Conservation (phyloP, 169 alveolate genomes). For the Plasmodium billcollinsi region DNA sequence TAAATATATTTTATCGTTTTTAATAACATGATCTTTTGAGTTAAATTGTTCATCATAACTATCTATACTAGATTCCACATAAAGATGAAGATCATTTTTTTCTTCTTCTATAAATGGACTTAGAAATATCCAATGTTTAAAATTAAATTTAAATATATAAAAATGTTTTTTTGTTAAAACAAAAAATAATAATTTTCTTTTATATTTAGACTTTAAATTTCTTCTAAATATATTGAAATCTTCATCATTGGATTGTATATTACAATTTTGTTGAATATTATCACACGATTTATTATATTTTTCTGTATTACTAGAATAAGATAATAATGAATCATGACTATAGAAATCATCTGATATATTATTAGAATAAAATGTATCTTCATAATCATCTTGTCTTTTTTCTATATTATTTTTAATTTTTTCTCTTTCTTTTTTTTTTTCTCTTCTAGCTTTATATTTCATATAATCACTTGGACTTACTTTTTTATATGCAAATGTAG, state of each 20-base stretch:
- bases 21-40: slow-evolving; percentile 13
- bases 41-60: slow-evolving; percentile 30
- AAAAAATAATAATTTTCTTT: slow-evolving; percentile 43
- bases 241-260: slow-evolving; percentile 31
- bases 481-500: slow-evolving; percentile 70
- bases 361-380: slow-evolving; percentile 15
- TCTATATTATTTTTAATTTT: not conserved
- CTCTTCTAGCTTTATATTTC: not conserved
- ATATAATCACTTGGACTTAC: slow-evolving; percentile 4
- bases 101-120: slow-evolving; percentile 75
- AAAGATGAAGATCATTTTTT: slow-evolving; percentile 62
- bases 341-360: not conserved
- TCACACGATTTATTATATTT: not conserved
- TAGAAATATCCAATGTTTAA: slow-evolving; percentile 67
- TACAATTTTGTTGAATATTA: not conserved
- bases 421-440: slow-evolving; percentile 10
- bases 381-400: slow-evolving; percentile 6
- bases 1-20: slow-evolving; percentile 54
- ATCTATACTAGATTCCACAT: slow-evolving; percentile 52
- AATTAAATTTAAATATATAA: slow-evolving; percentile 51
- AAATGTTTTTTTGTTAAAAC: slow-evolving; percentile 74
- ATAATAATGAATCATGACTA: not conserved
- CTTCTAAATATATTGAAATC: slow-evolving; percentile 45
- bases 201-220: slow-evolving; percentile 5
- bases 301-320: not conserved